phyloP scores from a whole-genome alignment of 257 asterid species.

The Penstemon newberryi region DNA sequence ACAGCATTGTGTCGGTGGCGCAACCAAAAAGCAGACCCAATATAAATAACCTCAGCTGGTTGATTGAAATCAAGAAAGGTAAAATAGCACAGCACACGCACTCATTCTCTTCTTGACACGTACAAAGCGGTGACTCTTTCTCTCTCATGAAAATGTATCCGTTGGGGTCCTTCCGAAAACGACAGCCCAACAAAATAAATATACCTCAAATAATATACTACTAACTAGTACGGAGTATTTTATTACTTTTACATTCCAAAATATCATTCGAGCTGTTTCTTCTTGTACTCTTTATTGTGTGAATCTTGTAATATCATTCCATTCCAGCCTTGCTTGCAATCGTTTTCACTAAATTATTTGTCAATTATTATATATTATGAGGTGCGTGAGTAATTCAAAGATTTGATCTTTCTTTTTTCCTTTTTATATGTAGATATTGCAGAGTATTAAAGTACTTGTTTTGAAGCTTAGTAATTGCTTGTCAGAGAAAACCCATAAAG shows the following conservation, averaged over 20 bases:
- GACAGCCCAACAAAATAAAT: conserved; percentile 27
- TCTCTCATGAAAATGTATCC: conserved; percentile 32
- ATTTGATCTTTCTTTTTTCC: neutral
- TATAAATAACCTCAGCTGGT: neutral
- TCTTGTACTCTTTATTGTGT: conserved; percentile 5
- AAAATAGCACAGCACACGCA: conserved; percentile 23
- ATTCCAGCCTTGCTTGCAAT: conserved; percentile 12
- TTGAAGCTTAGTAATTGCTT: conserved; percentile 17
- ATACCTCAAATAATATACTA: neutral
- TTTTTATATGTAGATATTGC: neutral
- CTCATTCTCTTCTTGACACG: conserved; percentile 39
- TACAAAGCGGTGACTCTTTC: conserved; percentile 26
- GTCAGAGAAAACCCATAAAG: conserved; percentile 25
- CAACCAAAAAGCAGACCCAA: too few relatives aligned
- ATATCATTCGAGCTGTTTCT: conserved; percentile 29
- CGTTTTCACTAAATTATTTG: conserved; percentile 27
- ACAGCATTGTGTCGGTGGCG: too few relatives aligned
- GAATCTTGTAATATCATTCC: neutral
- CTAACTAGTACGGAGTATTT: too few relatives aligned
- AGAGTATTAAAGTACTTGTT: conserved; percentile 9
- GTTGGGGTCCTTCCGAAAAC: conserved; percentile 31
- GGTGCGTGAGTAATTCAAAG: conserved; percentile 11
- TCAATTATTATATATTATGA: conserved; percentile 17
- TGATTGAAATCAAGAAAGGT: neutral
- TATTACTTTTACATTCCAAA: too few relatives aligned